Conservation (phyloP, 441 rosid genomes). For the Croton laevigatus region DNA sequence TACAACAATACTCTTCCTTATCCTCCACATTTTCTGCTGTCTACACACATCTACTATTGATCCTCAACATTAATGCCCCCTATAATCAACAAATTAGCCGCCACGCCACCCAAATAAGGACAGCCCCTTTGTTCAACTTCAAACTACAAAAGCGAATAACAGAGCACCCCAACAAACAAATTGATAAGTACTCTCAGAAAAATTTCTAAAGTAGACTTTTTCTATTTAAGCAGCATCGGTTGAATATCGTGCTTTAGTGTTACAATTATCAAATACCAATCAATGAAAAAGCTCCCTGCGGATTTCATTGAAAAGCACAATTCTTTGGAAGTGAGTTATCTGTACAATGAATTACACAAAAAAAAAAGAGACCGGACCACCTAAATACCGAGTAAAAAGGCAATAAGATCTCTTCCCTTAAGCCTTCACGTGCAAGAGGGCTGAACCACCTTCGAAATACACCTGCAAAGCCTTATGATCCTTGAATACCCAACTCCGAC, state of each 20-base stretch:
- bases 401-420: not conserved
- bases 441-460: conserved; percentile 47
- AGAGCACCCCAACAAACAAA: not conserved
- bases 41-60: too few species aligned
- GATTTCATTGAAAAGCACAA: not conserved
- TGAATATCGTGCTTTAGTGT: too few species aligned
- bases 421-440: conserved; percentile 28
- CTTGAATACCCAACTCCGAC: conserved; percentile 53
- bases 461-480: conserved; percentile 54
- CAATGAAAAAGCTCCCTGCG: not conserved
- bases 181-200: not conserved
- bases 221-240: too few species aligned
- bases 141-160: not conserved
- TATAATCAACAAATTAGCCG: not conserved
- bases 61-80: too few species aligned
- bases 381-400: not conserved
- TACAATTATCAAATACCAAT: not conserved
- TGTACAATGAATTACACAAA: not conserved
- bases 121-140: not conserved
- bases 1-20: not conserved
- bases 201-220: too few species aligned
- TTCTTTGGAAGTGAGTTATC: not conserved
- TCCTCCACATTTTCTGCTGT: not conserved
- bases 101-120: not conserved
- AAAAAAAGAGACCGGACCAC: not conserved